Evolutionary conservation across 148 eudicot species (phyloP), one percentile per base, ranked within the genome.

Genomic region (Hydrangea macrophylla): DNA sequence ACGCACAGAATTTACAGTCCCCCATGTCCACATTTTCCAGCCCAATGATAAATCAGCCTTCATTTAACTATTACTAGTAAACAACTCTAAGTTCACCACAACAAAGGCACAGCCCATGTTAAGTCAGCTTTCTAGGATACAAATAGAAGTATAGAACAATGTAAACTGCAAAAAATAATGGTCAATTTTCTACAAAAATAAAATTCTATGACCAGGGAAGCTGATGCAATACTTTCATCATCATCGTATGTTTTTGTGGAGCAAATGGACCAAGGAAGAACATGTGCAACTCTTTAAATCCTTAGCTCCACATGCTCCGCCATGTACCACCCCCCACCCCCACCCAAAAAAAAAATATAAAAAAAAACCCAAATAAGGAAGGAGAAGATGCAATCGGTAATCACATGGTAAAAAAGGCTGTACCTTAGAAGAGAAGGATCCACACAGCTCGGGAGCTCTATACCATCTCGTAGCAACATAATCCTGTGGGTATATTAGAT

Each of bases 401-500:
- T 33, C 6, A 55, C 18, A 54, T 27, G 35, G 33, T n/a, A 33
- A 23, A 32, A 26, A 15, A 23, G 8, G n/a, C 23, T 45, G 48
- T 74, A 83, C 87, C 87, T 83, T 83, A n/a, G 88, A 83, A 78
- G 68, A 86, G 77, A 90, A 88, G 48, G 96, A 93, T 68, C 98
- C 98, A 74, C 96, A 90, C 28, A 93, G 79, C 86, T 93, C 98
- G 32, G 98, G 98, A 65, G 98, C 98, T 75, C 98, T 79, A 67
- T 93, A 93, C 96, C 96, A 88, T 82, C 95, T 84, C 59, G 98
- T 90, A 67, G 95, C 98, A 74, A 93, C 98, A 72, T 90, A 93
- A 75, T 90, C 98, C 98, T 93, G 75, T 31, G 28, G 55, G 56
- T 23, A 50, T 57, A 25, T 42, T 27, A 75, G 9, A 72, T 20